Evolutionary conservation across 805 yeast species (phyloP).

Genomic region (Kuraishia capsulata): DNA sequence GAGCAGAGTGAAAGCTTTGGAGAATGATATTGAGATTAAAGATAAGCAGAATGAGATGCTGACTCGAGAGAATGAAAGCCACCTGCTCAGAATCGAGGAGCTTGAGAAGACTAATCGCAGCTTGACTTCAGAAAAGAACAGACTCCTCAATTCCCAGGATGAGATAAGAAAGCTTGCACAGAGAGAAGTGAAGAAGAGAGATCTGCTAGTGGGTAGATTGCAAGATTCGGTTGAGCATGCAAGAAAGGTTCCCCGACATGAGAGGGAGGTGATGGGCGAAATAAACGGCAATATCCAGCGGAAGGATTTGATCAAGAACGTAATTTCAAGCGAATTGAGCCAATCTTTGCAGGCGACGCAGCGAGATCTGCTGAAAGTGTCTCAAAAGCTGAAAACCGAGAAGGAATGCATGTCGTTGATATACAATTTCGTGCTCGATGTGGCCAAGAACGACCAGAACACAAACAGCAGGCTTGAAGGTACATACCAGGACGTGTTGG

Average conservation of each 20-base stretch:
- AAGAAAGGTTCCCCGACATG: background rate
- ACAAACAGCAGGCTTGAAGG: background rate
- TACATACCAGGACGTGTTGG: background rate
- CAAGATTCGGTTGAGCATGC: background rate
- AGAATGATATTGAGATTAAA: background rate
- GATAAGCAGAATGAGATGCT: background rate
- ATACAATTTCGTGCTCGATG: background rate
- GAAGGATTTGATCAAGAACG: background rate
- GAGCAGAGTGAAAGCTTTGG: background rate
- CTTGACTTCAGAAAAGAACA: background rate
- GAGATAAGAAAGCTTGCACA: background rate
- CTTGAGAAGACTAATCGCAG: background rate
- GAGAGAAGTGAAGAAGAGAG: slow-evolving; percentile 1
- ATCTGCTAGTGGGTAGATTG: background rate
- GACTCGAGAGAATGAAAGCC: background rate
- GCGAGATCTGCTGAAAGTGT: background rate
- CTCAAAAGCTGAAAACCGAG: background rate
- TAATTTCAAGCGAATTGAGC: background rate
- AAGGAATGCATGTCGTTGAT: background rate
- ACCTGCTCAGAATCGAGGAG: background rate
- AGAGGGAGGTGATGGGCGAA: background rate
- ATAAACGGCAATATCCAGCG: background rate
- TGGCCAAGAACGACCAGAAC: background rate
- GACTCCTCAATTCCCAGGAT: background rate
- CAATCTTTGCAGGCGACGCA: background rate